Evolutionary conservation across 345 rosid species (phyloP).

Genomic region (Pelargonium nanum): DNA sequence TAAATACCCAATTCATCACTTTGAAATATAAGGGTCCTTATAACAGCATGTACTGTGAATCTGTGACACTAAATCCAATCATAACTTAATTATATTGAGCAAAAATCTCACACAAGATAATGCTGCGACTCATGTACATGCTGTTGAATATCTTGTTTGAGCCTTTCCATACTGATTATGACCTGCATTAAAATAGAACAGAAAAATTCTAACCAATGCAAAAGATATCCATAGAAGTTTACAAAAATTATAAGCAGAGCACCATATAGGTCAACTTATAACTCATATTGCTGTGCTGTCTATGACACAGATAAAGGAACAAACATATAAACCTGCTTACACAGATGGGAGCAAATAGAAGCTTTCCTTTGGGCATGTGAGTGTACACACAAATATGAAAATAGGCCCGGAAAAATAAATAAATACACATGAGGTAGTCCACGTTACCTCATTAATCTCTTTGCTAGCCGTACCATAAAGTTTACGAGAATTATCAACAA

Average conservation of each 20-base stretch:
- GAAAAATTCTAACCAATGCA: constrained; percentile 2
- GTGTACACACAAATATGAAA: not conserved
- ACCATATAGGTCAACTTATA: too few species aligned
- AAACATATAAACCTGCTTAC: not conserved
- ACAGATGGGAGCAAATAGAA: not conserved
- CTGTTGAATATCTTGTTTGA: constrained; percentile 55
- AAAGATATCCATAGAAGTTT: not conserved
- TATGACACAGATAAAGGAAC: not conserved
- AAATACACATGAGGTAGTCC: not conserved
- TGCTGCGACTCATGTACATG: constrained; percentile 35
- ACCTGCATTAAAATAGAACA: constrained; percentile 30
- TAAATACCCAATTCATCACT: not conserved
- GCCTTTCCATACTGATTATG: constrained; percentile 71
- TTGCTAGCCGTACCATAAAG: constrained; percentile 70
- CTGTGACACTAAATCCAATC: too few species aligned
- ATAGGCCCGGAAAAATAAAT: not conserved
- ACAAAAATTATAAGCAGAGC: not conserved
- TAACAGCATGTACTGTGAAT: not conserved
- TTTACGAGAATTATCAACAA: constrained; percentile 47
- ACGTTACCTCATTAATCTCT: constrained; percentile 67
- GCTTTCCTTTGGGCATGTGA: not conserved
- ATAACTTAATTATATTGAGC: not conserved
- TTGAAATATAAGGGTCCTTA: not conserved
- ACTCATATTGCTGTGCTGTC: not conserved
- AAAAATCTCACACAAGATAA: constrained; percentile 34